A percentile compares a stretch with the other conserved stretches of the same genome.
These are phyloP conservation scores for Leccinum pellstonianum DNA, from an alignment of 768 basidiomycete species.

Conservation along the genomic window DNA sequence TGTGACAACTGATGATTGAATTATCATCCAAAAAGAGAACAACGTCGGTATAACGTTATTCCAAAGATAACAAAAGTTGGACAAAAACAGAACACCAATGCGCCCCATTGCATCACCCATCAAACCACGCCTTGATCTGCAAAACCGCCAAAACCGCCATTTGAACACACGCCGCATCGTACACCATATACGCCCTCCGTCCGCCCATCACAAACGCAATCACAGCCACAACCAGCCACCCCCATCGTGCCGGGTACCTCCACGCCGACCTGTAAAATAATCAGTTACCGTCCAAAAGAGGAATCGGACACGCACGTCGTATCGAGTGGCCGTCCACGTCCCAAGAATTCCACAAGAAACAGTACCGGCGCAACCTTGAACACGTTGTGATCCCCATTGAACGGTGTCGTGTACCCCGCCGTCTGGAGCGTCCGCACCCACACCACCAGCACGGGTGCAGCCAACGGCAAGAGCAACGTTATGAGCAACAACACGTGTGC, in stretches of 20 bases:
- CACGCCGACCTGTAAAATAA: constrained; percentile 9
- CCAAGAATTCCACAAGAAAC: constrained; percentile 59
- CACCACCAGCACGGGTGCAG: constrained; percentile 75
- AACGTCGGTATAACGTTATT: background rate
- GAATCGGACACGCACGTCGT: constrained; percentile 35
- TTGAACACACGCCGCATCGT: constrained; percentile 53
- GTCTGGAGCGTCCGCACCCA: constrained; percentile 88
- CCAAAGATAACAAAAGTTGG: too few species aligned
- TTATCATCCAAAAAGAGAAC: background rate
- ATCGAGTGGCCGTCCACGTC: constrained; percentile 47
- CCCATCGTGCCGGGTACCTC: constrained; percentile 44
- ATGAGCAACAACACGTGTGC: constrained; percentile 69
- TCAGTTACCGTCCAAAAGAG: background rate
- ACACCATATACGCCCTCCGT: constrained; percentile 62
- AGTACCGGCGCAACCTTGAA: constrained; percentile 64
- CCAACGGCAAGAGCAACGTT: constrained; percentile 78
- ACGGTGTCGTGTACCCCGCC: constrained; percentile 75
- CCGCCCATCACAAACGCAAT: constrained; percentile 67
- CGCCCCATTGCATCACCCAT: background rate
- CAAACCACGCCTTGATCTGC: constrained; percentile 8
- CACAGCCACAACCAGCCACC: constrained; percentile 47
- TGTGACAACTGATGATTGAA: background rate
- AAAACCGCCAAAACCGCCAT: constrained; percentile 13
- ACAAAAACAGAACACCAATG: too few species aligned
- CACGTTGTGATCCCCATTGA: constrained; percentile 78